Evolutionary conservation across 768 basidiomycete genomes (phyloP).

Genomic region (Leccinum arenicola): DNA sequence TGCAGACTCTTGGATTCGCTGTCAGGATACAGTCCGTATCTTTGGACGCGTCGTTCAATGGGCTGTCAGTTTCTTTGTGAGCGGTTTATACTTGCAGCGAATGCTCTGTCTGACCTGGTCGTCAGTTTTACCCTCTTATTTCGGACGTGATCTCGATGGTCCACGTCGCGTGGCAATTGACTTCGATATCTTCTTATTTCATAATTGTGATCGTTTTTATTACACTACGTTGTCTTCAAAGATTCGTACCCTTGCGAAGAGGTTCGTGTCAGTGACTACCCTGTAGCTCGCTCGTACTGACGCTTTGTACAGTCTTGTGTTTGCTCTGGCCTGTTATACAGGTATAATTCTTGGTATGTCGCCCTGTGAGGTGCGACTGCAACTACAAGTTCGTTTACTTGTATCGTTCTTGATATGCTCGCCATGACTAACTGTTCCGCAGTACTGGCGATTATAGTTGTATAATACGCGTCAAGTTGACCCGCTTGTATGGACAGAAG

Average conservation of each 20-base stretch:
- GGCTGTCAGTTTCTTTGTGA: conserved; percentile 24
- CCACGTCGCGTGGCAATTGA: conserved; percentile 12
- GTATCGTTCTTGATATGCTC: background rate
- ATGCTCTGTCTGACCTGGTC: background rate
- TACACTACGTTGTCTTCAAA: conserved; percentile 1
- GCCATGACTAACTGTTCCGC: background rate
- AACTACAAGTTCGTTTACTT: background rate
- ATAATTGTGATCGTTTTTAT: conserved; percentile 9
- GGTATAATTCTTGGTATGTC: conserved; percentile 2
- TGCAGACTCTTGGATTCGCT: conserved; percentile 4
- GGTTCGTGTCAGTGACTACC: conserved; percentile 4
- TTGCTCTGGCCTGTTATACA: background rate
- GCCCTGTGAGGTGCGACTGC: background rate
- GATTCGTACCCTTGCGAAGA: conserved; percentile 2
- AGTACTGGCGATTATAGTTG: conserved; percentile 8
- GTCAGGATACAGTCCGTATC: background rate
- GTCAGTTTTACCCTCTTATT: conserved; percentile 22
- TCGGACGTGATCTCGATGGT: conserved; percentile 22
- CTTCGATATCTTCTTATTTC: conserved; percentile 14
- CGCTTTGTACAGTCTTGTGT: conserved; percentile 6
- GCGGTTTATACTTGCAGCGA: background rate
- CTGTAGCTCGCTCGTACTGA: background rate
- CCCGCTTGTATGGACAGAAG: background rate
- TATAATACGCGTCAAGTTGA: background rate
- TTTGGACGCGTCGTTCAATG: conserved; percentile 9